Percentiles rank a stretch among this genome's conserved stretches.
Conservation (phyloP, 805 yeast species). For the Maudiozyma saulgeensis region DNA sequence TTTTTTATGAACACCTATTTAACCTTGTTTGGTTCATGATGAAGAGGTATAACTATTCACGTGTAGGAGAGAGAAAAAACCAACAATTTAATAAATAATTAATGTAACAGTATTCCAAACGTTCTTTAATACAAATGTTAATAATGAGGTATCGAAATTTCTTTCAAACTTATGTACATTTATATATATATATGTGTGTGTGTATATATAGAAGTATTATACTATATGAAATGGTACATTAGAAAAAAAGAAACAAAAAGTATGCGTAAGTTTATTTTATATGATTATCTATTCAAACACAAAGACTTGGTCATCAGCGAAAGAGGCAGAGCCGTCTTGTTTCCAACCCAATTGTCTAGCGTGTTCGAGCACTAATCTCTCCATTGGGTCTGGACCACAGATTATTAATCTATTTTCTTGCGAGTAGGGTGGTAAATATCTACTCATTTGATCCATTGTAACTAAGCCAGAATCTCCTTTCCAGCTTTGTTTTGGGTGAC, state of each 20-base stretch:
- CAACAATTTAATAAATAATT: neutral
- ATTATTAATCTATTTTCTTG: slow-evolving; percentile 48
- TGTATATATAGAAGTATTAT: too few relatives aligned
- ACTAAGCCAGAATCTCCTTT: slow-evolving; percentile 50
- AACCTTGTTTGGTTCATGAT: too few relatives aligned
- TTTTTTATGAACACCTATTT: neutral
- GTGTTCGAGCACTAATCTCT: slow-evolving; percentile 38
- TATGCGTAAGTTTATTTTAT: neutral
- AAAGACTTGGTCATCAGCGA: slow-evolving; percentile 5
- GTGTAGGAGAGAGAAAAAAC: neutral
- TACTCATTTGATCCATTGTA: slow-evolving; percentile 45
- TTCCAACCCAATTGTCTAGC: slow-evolving; percentile 56
- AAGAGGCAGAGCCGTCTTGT: slow-evolving; percentile 13
- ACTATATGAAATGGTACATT: neutral
- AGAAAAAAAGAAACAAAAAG: neutral
- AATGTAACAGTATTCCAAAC: neutral
- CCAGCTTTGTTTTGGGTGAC: slow-evolving; percentile 45
- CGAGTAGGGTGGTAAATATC: slow-evolving; percentile 43
- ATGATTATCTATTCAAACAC: slow-evolving; percentile 1
- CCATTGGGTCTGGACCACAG: slow-evolving; percentile 72
- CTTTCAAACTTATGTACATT: too few relatives aligned
- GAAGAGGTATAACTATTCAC: neutral
- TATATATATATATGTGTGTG: neutral
- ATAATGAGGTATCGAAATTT: too few relatives aligned
- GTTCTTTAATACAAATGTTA: neutral